A percentile compares a stretch with the other conserved stretches of the same genome.
These are phyloP conservation scores for Carpinus viminea DNA, from an alignment of 306 rosid genomes.

Conservation along the genomic window DNA sequence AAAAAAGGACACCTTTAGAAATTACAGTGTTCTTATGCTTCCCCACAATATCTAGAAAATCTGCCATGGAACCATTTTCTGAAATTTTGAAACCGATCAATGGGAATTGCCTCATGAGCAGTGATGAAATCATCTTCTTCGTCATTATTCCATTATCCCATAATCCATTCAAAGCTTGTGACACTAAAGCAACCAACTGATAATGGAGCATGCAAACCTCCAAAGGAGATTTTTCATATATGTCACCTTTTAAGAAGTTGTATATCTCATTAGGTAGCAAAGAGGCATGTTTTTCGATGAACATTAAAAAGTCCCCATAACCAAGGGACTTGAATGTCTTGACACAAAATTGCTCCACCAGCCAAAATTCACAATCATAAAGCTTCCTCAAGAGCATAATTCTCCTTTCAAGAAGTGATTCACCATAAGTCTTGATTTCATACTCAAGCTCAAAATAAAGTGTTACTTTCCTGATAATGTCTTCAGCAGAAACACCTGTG, in stretches of 20 bases:
- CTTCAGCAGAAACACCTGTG: slow-evolving; percentile 64
- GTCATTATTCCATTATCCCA: slow-evolving; percentile 58
- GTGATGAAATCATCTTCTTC: slow-evolving; percentile 48
- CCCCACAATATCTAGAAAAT: slow-evolving; percentile 48
- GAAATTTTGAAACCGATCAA: slow-evolving; percentile 51
- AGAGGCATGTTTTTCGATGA: slow-evolving; percentile 57
- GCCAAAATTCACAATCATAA: slow-evolving; percentile 67
- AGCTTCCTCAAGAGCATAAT: slow-evolving; percentile 57
- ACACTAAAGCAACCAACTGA: slow-evolving; percentile 60
- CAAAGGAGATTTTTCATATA: slow-evolving; percentile 43
- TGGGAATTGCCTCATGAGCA: slow-evolving; percentile 79
- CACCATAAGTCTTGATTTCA: slow-evolving; percentile 31
- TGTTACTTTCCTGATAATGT: slow-evolving; percentile 57
- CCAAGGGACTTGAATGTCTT: slow-evolving; percentile 75
- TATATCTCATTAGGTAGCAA: slow-evolving; percentile 61
- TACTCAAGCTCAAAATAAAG: slow-evolving; percentile 52
- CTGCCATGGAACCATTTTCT: slow-evolving; percentile 54
- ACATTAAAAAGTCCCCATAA: slow-evolving; percentile 62
- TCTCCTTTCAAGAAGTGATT: slow-evolving; percentile 36
- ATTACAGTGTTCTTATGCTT: slow-evolving; percentile 42
- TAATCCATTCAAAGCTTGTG: slow-evolving; percentile 70
- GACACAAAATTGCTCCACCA: slow-evolving; percentile 64
- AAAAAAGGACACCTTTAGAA: slow-evolving; percentile 68
- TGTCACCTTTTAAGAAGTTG: slow-evolving; percentile 42
- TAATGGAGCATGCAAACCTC: slow-evolving; percentile 64